These are phyloP conservation scores for Limonomyces culmigenus DNA, from an alignment of 1,284 basidiomycete genomes.

Conservation along the genomic window DNA sequence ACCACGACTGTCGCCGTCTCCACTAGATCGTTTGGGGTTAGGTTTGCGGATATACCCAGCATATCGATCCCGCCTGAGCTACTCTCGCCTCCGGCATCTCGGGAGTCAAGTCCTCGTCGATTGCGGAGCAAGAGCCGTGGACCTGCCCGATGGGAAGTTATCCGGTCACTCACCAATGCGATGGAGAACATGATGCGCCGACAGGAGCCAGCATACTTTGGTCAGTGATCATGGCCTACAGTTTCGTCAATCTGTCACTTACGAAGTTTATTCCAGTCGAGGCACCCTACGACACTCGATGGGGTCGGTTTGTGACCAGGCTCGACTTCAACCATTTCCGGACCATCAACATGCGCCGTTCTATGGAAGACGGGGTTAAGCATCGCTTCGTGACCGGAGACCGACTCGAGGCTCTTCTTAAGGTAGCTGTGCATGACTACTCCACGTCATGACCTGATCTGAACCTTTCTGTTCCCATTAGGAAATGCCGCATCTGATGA, in stretches of 20 bases:
- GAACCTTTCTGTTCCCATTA: constrained; percentile 12
- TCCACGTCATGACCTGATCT: constrained; percentile 2
- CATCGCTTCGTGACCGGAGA: constrained; percentile 88
- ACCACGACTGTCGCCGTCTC: constrained; percentile 42
- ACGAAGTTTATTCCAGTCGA: constrained; percentile 31
- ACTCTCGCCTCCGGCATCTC: constrained; percentile 57
- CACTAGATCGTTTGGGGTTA: no score
- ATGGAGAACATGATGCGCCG: constrained; percentile 48
- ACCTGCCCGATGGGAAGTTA: constrained; percentile 65
- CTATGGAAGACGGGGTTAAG: constrained; percentile 77
- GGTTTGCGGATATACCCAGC: constrained; percentile 30
- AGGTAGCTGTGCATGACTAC: constrained; percentile 29
- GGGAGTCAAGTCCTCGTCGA: constrained; percentile 63
- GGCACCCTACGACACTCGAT: constrained; percentile 50
- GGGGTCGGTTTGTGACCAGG: constrained; percentile 62
- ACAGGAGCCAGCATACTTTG: constrained; percentile 49
- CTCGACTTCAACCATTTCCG: constrained; percentile 89
- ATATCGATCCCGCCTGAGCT: constrained; percentile 54
- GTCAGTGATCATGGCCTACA: constrained; percentile 19
- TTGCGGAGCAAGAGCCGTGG: constrained; percentile 58
- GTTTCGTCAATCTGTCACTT: constrained; percentile 5
- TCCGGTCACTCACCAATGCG: constrained; percentile 58
- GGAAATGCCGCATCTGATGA: constrained; percentile 72
- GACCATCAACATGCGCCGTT: constrained; percentile 87
- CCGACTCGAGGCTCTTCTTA: constrained; percentile 66